phyloP scores from a whole-genome alignment of 177 flowering plant genomes.

The Vitis hybrid region DNA sequence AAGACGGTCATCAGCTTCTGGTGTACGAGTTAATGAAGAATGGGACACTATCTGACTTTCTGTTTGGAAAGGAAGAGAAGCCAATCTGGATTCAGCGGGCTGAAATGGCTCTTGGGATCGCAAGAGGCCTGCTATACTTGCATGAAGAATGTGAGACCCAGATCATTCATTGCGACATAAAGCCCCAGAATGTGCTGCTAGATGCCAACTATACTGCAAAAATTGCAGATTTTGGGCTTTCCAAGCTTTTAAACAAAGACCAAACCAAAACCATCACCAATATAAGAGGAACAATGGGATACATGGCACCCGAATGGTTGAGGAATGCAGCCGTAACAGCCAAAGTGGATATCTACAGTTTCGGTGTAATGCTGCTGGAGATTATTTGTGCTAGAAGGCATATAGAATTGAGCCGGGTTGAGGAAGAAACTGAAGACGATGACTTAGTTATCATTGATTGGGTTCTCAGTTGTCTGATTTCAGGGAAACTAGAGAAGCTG shows the following conservation, averaged over 20 bases:
- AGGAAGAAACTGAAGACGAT: constrained; percentile 19
- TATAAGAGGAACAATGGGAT: constrained; percentile 31
- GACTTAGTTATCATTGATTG: constrained; percentile 18
- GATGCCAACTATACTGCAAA: constrained; percentile 20
- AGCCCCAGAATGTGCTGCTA: constrained; percentile 34
- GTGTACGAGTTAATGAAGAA: constrained; percentile 28
- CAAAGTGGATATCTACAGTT: constrained; percentile 35
- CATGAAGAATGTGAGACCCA: constrained; percentile 28
- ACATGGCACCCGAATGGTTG: constrained; percentile 37
- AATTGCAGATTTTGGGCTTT: constrained; percentile 37
- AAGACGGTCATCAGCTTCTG: constrained; percentile 9
- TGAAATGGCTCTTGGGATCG: constrained; percentile 28
- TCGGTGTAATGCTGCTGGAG: constrained; percentile 35
- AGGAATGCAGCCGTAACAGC: constrained; percentile 22
- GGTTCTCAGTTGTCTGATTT: constrained; percentile 9
- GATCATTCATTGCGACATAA: constrained; percentile 34
- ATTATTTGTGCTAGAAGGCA: constrained; percentile 31
- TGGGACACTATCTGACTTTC: constrained; percentile 17
- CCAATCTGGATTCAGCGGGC: constrained; percentile 23
- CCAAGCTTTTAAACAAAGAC: constrained; percentile 34
- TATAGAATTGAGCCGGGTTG: constrained; percentile 17
- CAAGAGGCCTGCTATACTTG: constrained; percentile 28
- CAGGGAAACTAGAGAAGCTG: constrained; percentile 16
- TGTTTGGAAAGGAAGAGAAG: constrained; percentile 11
- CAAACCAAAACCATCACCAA: constrained; percentile 30